A percentile compares a stretch with the other conserved stretches of the same genome.
Evolutionary conservation across 805 yeast genomes (phyloP).

Genomic region (Kluyveromyces nonfermentans): DNA sequence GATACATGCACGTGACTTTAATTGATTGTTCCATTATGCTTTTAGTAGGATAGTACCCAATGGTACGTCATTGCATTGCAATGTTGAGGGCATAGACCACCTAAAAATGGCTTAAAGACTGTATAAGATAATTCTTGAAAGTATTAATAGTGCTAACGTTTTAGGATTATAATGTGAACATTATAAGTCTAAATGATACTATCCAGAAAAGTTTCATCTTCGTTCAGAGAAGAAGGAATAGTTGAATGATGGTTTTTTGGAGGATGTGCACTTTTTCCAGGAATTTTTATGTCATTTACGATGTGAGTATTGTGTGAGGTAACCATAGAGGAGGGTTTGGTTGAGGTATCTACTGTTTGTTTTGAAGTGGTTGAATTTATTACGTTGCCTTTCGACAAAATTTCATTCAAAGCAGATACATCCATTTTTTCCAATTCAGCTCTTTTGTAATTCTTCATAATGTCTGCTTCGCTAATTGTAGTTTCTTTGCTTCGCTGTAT

Average conservation of each 20-base stretch:
- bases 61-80: no score
- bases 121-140: no score
- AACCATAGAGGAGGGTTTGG: neutral
- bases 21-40: no score
- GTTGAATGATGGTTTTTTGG: neutral
- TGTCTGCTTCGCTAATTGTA: neutral
- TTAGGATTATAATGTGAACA: no score
- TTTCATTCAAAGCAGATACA: neutral
- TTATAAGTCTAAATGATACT: conserved; percentile 8
- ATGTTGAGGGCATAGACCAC: no score
- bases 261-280: no score
- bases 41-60: no score
- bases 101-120: no score
- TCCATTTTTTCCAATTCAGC: conserved; percentile 15
- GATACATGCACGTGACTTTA: no score
- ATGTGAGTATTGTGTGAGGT: no score
- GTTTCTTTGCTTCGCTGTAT: conserved; percentile 2
- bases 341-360: neutral
- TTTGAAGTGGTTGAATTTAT: neutral
- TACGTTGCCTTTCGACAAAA: neutral
- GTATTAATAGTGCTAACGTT: no score
- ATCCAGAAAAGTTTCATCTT: conserved; percentile 23
- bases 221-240: conserved; percentile 15
- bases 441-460: conserved; percentile 8
- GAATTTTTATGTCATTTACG: no score